Base-by-base conservation (phyloP, 2,329 filamentous ascomycete genomes). In the Rhytidhysteron rufulum region DNA sequence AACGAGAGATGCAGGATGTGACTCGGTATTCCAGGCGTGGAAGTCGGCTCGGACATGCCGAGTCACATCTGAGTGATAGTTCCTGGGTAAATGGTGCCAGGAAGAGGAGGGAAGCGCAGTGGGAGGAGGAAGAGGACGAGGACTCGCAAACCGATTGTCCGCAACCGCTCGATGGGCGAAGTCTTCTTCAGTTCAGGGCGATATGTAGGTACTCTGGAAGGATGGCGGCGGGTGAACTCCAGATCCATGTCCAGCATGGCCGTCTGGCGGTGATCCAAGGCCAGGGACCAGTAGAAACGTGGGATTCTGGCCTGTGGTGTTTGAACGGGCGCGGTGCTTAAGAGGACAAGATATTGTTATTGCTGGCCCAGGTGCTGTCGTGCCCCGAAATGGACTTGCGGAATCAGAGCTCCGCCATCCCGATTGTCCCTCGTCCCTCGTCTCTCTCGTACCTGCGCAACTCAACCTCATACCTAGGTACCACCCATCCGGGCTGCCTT, bases 381-480 rank as follows among this genome's bases (percentile, higher is more conserved):
- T 27, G 24, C 24, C 13, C 24, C 24, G 8, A 27, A 27, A 27
- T 27, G 35, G n/a, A 27, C 13, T 19, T 16, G 13, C 35, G 25
- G 35, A 37, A 22, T 25, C 35, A 29, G n/a, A 5, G 11, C 22
- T 37, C 35, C 35, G 35, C 24, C 24, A 27, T 27, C 24, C 24
- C 24, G 24, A 8, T 27, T n/a, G n/a, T n/a, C n/a, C n/a, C n/a
- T n/a, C n/a, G n/a, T n/a, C n/a, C n/a, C n/a, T n/a, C n/a, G n/a
- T n/a, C 24, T 8, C 35, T 29, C 35, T 37, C 35, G 35, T 37
- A 29, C 35, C 35, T 37, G 20, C 16, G n/a, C n/a, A n/a, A n/a
- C n/a, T n/a, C n/a, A n/a, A n/a, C n/a, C n/a, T n/a, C n/a, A n/a
- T n/a, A n/a, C n/a, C n/a, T n/a, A n/a, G n/a, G n/a, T n/a, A n/a